Evolutionary conservation across 163 green algal species (phyloP).

Genomic region (Chlorella variabilis): DNA sequence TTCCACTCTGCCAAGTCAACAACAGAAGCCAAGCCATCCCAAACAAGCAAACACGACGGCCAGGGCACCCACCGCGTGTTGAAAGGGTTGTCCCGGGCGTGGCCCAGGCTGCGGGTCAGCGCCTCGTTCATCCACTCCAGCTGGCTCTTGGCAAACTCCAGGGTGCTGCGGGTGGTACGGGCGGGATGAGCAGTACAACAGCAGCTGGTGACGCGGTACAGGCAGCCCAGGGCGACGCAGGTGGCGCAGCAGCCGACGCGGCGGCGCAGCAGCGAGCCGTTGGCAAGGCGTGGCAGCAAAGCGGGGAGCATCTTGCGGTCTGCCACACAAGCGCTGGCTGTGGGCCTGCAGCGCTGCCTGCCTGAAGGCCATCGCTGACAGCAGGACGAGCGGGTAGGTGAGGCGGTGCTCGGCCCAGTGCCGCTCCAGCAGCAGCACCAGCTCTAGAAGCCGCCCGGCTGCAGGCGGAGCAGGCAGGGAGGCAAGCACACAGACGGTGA

Average conservation of each 20-base stretch:
- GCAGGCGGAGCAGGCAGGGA: not conserved
- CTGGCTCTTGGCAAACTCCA: slow-evolving; percentile 82
- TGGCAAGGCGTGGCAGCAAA: no score
- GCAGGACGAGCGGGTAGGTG: slow-evolving; percentile 77
- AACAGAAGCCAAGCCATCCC: no score
- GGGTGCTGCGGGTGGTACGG: slow-evolving; percentile 48
- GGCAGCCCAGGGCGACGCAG: not conserved
- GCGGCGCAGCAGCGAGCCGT: no score
- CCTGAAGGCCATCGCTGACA: slow-evolving; percentile 67
- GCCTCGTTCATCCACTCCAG: slow-evolving; percentile 90
- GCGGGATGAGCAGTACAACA: not conserved
- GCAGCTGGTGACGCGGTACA: no score
- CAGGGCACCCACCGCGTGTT: slow-evolving; percentile 34
- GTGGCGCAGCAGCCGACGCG: not conserved
- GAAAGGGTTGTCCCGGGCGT: slow-evolving; percentile 79
- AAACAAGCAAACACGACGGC: not conserved
- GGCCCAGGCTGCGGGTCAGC: slow-evolving; percentile 75
- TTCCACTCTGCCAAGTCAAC: no score
- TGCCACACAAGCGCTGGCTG: no score
- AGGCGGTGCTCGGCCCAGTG: slow-evolving; percentile 70
- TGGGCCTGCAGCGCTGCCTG: no score
- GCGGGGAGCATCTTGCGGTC: no score
- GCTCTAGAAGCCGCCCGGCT: slow-evolving; percentile 88
- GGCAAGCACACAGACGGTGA: not conserved
- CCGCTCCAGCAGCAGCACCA: slow-evolving; percentile 88